phyloP scores from a whole-genome alignment of 108 stramenopile species.

The Parietichytrium sp. region DNA sequence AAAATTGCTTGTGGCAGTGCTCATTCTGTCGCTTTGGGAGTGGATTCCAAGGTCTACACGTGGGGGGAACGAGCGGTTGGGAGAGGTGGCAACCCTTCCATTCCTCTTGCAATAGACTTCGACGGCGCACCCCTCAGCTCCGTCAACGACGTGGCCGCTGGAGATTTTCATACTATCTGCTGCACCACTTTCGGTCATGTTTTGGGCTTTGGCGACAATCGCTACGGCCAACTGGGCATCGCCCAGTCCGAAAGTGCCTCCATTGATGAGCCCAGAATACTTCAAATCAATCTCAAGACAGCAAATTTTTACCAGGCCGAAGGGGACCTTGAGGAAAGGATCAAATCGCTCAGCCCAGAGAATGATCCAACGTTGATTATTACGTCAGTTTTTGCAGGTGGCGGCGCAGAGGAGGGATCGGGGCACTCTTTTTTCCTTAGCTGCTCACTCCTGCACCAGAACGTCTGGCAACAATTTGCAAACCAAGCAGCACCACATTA shows the following conservation, averaged over 20 bases:
- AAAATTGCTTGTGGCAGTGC: neutral
- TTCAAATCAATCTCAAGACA: neutral
- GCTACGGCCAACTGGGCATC: neutral
- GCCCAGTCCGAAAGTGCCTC: no score
- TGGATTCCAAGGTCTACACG: neutral
- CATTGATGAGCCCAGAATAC: neutral
- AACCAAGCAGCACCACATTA: neutral
- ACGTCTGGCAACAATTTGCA: neutral
- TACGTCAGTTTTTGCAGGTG: neutral
- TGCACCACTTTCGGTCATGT: neutral
- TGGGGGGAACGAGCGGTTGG: neutral
- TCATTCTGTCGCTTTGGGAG: constrained; percentile 8
- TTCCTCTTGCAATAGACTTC: neutral
- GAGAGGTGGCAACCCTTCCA: neutral
- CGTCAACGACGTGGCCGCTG: neutral
- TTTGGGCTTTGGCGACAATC: constrained; percentile 4
- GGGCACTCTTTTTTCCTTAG: neutral
- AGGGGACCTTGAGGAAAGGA: neutral
- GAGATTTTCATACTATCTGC: neutral
- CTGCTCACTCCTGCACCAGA: neutral
- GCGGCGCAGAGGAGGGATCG: neutral
- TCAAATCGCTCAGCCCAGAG: neutral
- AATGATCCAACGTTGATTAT: neutral
- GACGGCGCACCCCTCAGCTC: neutral
- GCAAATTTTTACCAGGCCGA: neutral